Percentiles rank a stretch among this genome's conserved stretches.
phyloP scores from a whole-genome alignment of 495 filamentous ascomycete genomes.

The Tuber melanosporum region DNA sequence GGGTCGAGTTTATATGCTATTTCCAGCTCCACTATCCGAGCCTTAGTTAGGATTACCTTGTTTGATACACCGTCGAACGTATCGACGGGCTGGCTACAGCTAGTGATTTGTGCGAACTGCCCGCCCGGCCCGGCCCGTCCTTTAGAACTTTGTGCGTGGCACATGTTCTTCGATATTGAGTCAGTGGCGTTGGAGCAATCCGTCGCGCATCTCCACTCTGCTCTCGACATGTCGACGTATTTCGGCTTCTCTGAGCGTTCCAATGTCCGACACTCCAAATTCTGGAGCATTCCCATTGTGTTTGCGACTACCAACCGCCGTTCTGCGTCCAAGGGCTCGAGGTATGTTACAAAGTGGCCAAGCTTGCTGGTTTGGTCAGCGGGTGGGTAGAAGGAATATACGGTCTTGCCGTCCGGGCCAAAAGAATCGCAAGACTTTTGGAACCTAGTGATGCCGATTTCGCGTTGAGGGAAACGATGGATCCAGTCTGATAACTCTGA shows the following conservation, averaged over 20 bases:
- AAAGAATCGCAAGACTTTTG: slow-evolving; percentile 17
- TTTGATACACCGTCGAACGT: slow-evolving; percentile 4
- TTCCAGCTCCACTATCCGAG: slow-evolving; percentile 16
- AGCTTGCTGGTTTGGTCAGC: slow-evolving; percentile 18
- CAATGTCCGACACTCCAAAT: slow-evolving; percentile 15
- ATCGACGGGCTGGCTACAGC: slow-evolving; percentile 16
- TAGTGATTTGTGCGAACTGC: slow-evolving; percentile 21
- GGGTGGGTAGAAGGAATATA: slow-evolving; percentile 30
- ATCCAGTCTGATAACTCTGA: slow-evolving; percentile 21
- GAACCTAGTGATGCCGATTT: slow-evolving; percentile 19
- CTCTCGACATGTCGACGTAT: slow-evolving; percentile 20
- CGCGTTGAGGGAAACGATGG: slow-evolving; percentile 28
- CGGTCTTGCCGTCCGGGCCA: slow-evolving; percentile 14
- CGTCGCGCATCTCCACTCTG: slow-evolving; percentile 18
- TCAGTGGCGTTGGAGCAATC: slow-evolving; percentile 19
- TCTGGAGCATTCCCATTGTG: slow-evolving; percentile 28
- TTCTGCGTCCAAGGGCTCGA: slow-evolving; percentile 23
- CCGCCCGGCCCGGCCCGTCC: slow-evolving; percentile 12
- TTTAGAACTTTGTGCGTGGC: slow-evolving; percentile 18
- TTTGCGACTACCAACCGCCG: slow-evolving; percentile 27
- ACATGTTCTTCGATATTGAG: slow-evolving; percentile 11
- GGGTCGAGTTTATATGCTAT: slow-evolving; percentile 32
- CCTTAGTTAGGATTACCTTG: slow-evolving; percentile 14
- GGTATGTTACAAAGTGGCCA: slow-evolving; percentile 29
- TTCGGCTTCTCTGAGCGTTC: slow-evolving; percentile 13